Conservation (phyloP, 768 basidiomycete genomes). For the Phylloporus scabripes region DNA sequence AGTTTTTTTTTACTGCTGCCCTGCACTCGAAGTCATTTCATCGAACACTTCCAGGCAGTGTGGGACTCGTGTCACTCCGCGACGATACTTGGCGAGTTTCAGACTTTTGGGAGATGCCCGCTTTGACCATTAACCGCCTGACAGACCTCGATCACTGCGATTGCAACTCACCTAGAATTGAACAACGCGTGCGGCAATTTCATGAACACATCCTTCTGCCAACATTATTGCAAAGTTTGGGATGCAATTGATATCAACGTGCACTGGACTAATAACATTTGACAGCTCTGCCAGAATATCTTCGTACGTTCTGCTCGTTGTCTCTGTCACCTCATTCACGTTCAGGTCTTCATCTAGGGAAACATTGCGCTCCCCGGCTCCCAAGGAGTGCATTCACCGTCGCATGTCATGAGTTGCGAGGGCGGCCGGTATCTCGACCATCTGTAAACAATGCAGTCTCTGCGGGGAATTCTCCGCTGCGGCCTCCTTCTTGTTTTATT, state of each 20-base stretch:
- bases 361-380: not conserved
- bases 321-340: not conserved
- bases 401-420: constrained; percentile 2
- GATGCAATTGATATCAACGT: not conserved
- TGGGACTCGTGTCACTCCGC: no score
- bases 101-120: no score
- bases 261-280: not conserved
- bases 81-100: no score
- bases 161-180: constrained; percentile 19
- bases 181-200: not conserved
- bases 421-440: constrained; percentile 10
- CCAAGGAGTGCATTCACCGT: constrained; percentile 1
- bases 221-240: constrained; percentile 12
- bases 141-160: constrained; percentile 25
- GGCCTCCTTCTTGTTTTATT: constrained; percentile 5
- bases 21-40: not conserved
- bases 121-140: no score
- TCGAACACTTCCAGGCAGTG: constrained; percentile 9
- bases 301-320: constrained; percentile 6
- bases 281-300: constrained; percentile 1
- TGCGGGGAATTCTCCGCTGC: constrained; percentile 14
- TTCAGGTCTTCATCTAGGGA: constrained; percentile 4
- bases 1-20: constrained; percentile 4
- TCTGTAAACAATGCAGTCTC: constrained; percentile 15
- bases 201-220: not conserved